A percentile compares a stretch with the other conserved stretches of the same genome.
phyloP scores from a whole-genome alignment of 352 stramenopile genomes.

The Phytophthora idaei region DNA sequence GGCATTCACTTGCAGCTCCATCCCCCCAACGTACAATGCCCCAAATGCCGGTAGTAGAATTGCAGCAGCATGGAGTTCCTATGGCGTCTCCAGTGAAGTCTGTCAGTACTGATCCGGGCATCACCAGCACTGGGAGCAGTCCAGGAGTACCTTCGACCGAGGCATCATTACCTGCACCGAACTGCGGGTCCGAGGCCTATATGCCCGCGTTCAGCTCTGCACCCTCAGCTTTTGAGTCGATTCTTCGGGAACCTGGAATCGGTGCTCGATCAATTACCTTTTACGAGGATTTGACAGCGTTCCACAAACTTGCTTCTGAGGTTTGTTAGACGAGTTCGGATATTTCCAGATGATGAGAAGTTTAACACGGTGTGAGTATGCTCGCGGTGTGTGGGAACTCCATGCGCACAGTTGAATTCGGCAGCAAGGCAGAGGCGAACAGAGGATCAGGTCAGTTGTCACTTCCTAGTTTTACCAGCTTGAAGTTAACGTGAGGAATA shows the following conservation, averaged over 20 bases:
- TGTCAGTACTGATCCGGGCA: background rate
- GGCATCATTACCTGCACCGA: background rate
- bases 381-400: background rate
- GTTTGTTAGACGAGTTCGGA: slow-evolving; percentile 18
- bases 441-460: slow-evolving; percentile 20
- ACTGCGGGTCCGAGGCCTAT: slow-evolving; percentile 4
- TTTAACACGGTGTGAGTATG: background rate
- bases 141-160: background rate
- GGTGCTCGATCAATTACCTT: slow-evolving; percentile 34
- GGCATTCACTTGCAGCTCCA: background rate
- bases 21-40: slow-evolving; percentile 7
- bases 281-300: slow-evolving; percentile 44
- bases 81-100: slow-evolving; percentile 2
- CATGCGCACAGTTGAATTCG: slow-evolving; percentile 21
- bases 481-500: background rate
- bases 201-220: slow-evolving; percentile 35
- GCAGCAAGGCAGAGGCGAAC: slow-evolving; percentile 15
- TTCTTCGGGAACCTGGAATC: slow-evolving; percentile 46
- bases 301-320: slow-evolving; percentile 48
- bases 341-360: background rate
- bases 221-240: slow-evolving; percentile 59
- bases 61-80: slow-evolving; percentile 3
- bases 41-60: background rate
- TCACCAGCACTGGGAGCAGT: background rate
- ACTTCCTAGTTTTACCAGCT: background rate